Conservation (phyloP, 257 asterid species). For the Schizonepeta tenuifolia region DNA sequence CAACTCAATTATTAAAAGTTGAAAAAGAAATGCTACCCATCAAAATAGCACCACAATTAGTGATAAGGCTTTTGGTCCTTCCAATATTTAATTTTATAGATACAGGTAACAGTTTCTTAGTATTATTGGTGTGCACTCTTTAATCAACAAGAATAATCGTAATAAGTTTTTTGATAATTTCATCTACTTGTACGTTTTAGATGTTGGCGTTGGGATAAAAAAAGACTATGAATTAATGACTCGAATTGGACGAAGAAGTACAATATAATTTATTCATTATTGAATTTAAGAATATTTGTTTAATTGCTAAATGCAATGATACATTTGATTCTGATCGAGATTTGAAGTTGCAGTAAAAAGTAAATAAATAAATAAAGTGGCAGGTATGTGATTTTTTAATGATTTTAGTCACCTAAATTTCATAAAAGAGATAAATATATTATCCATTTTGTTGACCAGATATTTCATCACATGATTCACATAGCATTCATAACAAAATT, state of each 20-base stretch:
- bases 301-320: too few species aligned
- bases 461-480: too few species aligned
- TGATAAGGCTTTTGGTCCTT: not conserved
- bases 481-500: too few species aligned
- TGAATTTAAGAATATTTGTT: not conserved
- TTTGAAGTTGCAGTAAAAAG: too few species aligned
- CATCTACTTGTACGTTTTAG: not conserved
- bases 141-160: not conserved
- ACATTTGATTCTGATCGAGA: not conserved
- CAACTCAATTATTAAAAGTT: slow-evolving; percentile 20
- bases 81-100: not conserved
- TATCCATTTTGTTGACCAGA: too few species aligned
- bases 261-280: not conserved
- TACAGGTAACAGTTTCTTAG: not conserved
- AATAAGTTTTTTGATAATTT: not conserved
- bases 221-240: not conserved
- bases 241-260: not conserved
- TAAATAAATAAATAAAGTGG: too few species aligned
- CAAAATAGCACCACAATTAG: not conserved
- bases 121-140: slow-evolving; percentile 16
- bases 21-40: slow-evolving; percentile 25
- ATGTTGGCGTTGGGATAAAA: not conserved
- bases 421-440: too few species aligned
- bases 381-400: too few species aligned
- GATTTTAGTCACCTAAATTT: too few species aligned